Percentiles rank a stretch among this genome's conserved stretches.
These are phyloP conservation scores for Funneliformis mosseae DNA, from an alignment of 192 early-diverging fungal species.

Conservation along the genomic window DNA sequence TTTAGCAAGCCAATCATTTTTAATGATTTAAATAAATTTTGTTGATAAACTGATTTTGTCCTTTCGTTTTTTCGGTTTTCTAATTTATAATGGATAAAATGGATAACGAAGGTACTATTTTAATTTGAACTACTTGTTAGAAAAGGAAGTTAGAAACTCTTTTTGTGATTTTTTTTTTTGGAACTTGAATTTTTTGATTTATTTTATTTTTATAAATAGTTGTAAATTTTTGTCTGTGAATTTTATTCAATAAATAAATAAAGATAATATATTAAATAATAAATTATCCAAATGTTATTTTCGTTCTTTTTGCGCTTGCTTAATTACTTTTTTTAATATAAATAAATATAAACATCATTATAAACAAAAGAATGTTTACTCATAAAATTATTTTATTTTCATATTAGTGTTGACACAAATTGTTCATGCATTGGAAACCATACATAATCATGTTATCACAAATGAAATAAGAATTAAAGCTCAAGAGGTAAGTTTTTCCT, in stretches of 20 bases:
- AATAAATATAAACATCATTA: neutral
- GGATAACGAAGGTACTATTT: neutral
- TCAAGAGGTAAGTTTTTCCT: constrained; percentile 41
- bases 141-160: too few relatives aligned
- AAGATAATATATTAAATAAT: too few relatives aligned
- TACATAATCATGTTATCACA: constrained; percentile 47
- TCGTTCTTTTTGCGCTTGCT: too few relatives aligned
- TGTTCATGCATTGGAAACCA: constrained; percentile 48
- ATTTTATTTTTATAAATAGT: neutral
- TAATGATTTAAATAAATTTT: too few relatives aligned
- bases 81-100: neutral
- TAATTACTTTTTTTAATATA: neutral
- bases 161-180: too few relatives aligned
- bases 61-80: too few relatives aligned
- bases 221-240: too few relatives aligned
- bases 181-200: neutral
- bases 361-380: too few relatives aligned
- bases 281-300: too few relatives aligned
- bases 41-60: too few relatives aligned
- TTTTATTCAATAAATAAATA: too few relatives aligned
- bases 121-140: neutral
- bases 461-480: constrained; percentile 49
- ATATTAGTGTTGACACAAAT: constrained; percentile 41
- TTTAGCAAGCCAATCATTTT: too few relatives aligned
- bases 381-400: neutral